Evolutionary conservation across 768 basidiomycete species (phyloP).

Genomic region (Pleurotus platypus): DNA sequence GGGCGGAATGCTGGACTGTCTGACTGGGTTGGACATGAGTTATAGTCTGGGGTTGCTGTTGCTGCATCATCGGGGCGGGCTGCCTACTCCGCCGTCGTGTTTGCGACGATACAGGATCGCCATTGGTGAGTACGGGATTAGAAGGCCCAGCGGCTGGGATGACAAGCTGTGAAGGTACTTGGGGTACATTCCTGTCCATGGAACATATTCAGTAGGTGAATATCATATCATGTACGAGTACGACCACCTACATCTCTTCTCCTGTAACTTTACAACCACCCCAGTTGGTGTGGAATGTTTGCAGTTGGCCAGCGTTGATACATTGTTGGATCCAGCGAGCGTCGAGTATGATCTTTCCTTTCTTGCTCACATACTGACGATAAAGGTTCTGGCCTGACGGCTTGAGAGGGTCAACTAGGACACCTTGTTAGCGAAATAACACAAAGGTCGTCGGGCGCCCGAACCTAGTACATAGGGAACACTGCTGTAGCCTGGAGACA

Average conservation of each 20-base stretch:
- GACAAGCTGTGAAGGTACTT: slow-evolving; percentile 8
- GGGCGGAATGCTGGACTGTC: slow-evolving; percentile 13
- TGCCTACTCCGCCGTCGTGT: not conserved
- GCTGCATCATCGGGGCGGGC: not conserved
- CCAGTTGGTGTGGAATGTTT: slow-evolving; percentile 75
- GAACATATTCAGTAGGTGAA: slow-evolving; percentile 14
- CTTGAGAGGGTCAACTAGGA: slow-evolving; percentile 72
- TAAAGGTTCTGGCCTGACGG: slow-evolving; percentile 79
- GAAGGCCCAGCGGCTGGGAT: not conserved
- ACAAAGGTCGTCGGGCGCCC: slow-evolving; percentile 11
- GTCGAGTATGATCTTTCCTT: slow-evolving; percentile 73
- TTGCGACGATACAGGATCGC: slow-evolving; percentile 19
- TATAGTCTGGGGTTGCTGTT: not conserved
- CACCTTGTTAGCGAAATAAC: slow-evolving; percentile 3
- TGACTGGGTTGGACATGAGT: slow-evolving; percentile 23
- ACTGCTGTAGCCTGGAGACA: slow-evolving; percentile 73
- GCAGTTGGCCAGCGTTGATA: slow-evolving; percentile 61
- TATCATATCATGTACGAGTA: not conserved
- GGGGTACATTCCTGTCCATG: slow-evolving; percentile 12
- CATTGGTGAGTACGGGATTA: not conserved
- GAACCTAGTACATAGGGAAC: slow-evolving; percentile 78
- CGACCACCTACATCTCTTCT: slow-evolving; percentile 57
- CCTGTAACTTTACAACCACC: slow-evolving; percentile 81
- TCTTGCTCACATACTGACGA: slow-evolving; percentile 76
- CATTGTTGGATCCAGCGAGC: slow-evolving; percentile 78